Evolutionary conservation across 139 green algal genomes (phyloP).

Genomic region (Chlamydomonas eustigma): DNA sequence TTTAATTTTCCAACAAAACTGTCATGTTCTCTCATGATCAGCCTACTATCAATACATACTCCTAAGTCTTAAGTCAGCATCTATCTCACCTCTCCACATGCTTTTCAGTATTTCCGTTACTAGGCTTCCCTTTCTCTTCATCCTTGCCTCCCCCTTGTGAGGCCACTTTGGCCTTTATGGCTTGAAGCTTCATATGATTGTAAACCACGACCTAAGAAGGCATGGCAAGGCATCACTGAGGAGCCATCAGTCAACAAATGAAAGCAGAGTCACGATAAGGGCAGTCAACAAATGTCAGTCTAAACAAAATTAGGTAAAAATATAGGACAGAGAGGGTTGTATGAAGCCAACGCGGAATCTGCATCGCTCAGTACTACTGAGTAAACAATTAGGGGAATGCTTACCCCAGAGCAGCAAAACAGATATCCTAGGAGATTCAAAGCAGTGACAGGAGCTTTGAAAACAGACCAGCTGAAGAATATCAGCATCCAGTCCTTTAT

Average conservation of each 20-base stretch:
- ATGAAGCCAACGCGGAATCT: no score
- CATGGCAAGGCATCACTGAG: background rate
- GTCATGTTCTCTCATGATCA: no score
- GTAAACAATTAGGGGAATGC: no score
- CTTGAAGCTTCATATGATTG: conserved; percentile 73
- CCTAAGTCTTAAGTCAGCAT: no score
- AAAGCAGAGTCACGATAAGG: no score
- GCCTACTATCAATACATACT: no score
- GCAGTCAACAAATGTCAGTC: no score
- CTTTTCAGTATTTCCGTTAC: background rate
- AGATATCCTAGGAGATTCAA: conserved; percentile 79
- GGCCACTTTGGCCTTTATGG: conserved; percentile 49
- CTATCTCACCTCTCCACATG: background rate
- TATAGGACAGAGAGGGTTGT: no score
- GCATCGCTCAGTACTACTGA: no score
- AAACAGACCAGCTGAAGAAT: conserved; percentile 83
- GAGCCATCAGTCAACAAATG: no score
- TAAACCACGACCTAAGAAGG: conserved; percentile 52
- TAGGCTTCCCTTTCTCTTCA: conserved; percentile 23
- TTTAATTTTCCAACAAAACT: no score
- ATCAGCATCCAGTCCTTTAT: conserved; percentile 99
- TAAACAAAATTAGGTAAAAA: no score
- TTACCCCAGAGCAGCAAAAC: conserved; percentile 62
- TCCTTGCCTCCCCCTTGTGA: conserved; percentile 17
- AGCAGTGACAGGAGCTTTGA: conserved; percentile 74